These are phyloP conservation scores for Aegilops sharonensis DNA, from an alignment of 176 grass and related monocot genomes.

Conservation along the genomic window DNA sequence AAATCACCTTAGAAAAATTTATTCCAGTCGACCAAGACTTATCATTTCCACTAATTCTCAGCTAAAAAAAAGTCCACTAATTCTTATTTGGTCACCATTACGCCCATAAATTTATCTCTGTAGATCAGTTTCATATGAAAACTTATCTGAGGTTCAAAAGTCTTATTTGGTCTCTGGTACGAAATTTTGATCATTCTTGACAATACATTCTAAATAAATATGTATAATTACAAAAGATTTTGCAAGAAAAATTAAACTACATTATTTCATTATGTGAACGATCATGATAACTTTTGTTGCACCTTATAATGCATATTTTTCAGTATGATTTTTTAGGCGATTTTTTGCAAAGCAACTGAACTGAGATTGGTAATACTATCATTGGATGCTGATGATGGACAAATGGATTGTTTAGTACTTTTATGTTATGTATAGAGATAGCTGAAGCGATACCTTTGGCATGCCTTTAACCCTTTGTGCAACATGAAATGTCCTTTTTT, in stretches of 20 bases:
- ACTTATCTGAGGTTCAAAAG: neutral
- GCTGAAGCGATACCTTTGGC: too few relatives aligned
- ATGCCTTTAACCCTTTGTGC: too few relatives aligned
- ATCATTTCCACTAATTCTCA: neutral
- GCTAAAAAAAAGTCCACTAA: neutral
- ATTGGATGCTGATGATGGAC: constrained; percentile 25
- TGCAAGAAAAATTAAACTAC: neutral
- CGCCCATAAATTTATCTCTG: neutral
- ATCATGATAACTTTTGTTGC: neutral
- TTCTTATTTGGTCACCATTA: neutral
- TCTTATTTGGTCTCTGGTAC: neutral
- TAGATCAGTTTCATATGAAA: neutral
- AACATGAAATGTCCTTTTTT: too few relatives aligned
- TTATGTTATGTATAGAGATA: too few relatives aligned
- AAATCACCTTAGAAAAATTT: neutral
- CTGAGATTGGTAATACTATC: constrained; percentile 16
- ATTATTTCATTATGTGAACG: neutral
- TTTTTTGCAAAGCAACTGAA: neutral
- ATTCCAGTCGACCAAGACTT: neutral
- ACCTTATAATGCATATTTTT: neutral
- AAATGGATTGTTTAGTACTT: constrained; percentile 3
- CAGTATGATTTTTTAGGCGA: too few relatives aligned
- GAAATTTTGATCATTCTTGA: neutral
- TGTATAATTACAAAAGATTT: neutral
- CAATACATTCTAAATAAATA: neutral